A percentile compares a stretch with the other conserved stretches of the same genome.
phyloP scores from a whole-genome alignment of 495 filamentous ascomycete species.

The Penicillium herquei region DNA sequence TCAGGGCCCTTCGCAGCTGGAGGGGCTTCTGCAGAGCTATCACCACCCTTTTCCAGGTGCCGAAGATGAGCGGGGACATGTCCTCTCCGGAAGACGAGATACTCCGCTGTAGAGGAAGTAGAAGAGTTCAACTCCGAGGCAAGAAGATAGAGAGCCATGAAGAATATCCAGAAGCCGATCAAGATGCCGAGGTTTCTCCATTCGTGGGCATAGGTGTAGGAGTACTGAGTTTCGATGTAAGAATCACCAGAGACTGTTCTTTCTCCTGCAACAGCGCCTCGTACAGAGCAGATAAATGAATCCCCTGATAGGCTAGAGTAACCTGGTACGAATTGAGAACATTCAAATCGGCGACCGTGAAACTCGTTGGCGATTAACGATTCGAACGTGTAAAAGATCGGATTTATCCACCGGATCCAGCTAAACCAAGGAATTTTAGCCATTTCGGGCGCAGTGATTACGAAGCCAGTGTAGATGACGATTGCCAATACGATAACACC shows the following conservation, averaged over 20 bases:
- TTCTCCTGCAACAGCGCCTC: constrained; percentile 53
- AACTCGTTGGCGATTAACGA: constrained; percentile 57
- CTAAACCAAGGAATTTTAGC: constrained; percentile 46
- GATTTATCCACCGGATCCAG: constrained; percentile 50
- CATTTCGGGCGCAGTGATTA: constrained; percentile 46
- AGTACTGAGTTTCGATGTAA: constrained; percentile 54
- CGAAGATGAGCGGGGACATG: constrained; percentile 36
- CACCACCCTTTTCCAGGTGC: constrained; percentile 28
- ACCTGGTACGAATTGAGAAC: constrained; percentile 50
- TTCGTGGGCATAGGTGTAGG: constrained; percentile 55
- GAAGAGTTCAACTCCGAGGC: constrained; percentile 46
- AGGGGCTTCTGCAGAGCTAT: constrained; percentile 15
- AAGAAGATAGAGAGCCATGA: constrained; percentile 48
- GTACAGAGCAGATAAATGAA: constrained; percentile 49
- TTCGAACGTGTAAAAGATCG: constrained; percentile 46
- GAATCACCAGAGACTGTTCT: constrained; percentile 51
- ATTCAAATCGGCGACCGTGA: constrained; percentile 49
- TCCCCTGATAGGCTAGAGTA: constrained; percentile 48
- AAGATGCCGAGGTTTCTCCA: constrained; percentile 70
- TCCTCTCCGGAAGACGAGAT: constrained; percentile 41
- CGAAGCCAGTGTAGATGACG: constrained; percentile 49
- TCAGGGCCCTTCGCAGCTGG: constrained; percentile 16
- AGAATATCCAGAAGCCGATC: constrained; percentile 62
- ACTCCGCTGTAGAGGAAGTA: constrained; percentile 43
- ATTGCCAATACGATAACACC: constrained; percentile 46